Base-by-base conservation (phyloP, 768 basidiomycete species). In the Xanthoconium purpureum region DNA sequence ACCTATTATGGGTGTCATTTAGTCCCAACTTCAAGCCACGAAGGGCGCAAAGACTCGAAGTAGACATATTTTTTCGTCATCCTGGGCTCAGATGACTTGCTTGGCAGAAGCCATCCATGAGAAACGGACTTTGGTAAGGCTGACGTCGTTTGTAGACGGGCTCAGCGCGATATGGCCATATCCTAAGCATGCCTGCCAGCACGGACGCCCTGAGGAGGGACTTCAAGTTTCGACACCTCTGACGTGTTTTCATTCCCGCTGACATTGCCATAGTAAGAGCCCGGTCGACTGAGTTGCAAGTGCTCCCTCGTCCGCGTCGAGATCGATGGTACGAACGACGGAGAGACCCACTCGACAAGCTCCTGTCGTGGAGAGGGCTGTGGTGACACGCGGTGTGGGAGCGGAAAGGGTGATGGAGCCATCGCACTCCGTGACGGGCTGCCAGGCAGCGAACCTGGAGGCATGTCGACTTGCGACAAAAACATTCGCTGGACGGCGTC, bases 331-430 rank as follows among this genome's bases (percentile, higher is more conserved):
- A 37, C 52, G 55, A 59, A 50, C 17, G 66, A 55, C 46, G 67
- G 65, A 51, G 55, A 54, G 39, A 56, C 47, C 66, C 64, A 64
- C 45, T 64, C 66, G 17, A 62, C 60, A 36, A 54, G 62, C 29
- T 66, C 66, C 37, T 71, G 63, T 32, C 64, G 69, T 36, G 63
- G 52, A n/a, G 67, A 66, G 33, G 69, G 68, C 64, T 66, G 69
- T 65, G 68, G 66, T 28, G 68, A 63, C 65, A 66, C 44, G 51
- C 63, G 66, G 37, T 55, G 69, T 52, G 54, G 49, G 57, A 54
- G 56, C 50, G 61, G 40, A 52, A 51, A 53, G 30, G 48, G 29
- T 45, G 67, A 46, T 49, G 50, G 18, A 38, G 43, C 53, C 52
- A 55, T n/a, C 32, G 33, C 59, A 56, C 50, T 54, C 15, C 59